phyloP scores from a whole-genome alignment of 768 basidiomycete species.

The Jaapia argillacea region DNA sequence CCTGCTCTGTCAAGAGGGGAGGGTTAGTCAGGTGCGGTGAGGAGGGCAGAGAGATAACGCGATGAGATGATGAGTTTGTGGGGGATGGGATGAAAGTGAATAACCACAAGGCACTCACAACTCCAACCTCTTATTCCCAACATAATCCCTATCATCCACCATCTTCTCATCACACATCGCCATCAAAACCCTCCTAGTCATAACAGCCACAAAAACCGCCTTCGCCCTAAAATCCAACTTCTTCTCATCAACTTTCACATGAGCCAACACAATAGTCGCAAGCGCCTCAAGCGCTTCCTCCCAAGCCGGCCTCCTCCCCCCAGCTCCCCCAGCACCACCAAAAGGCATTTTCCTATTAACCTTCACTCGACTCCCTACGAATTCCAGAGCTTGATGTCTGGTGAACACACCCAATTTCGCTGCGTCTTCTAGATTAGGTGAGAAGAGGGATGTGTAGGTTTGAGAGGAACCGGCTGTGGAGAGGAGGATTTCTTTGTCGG shows the following conservation, averaged over 20 bases:
- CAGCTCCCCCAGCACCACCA: no score
- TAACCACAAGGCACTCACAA: slow-evolving; percentile 74
- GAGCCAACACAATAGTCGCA: slow-evolving; percentile 95
- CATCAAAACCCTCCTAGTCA: slow-evolving; percentile 94
- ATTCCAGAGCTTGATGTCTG: slow-evolving; percentile 88
- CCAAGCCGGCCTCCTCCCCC: slow-evolving; percentile 78
- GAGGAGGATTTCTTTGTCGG: slow-evolving; percentile 95
- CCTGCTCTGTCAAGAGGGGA: slow-evolving; percentile 88
- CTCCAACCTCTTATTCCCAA: slow-evolving; percentile 97
- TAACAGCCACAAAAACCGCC: slow-evolving; percentile 94
- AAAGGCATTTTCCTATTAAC: slow-evolving; percentile 70
- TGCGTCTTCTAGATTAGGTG: slow-evolving; percentile 89
- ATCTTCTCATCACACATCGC: slow-evolving; percentile 94
- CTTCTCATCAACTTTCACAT: slow-evolving; percentile 85
- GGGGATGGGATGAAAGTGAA: no score
- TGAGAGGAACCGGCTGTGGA: slow-evolving; percentile 90
- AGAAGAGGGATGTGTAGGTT: slow-evolving; percentile 76
- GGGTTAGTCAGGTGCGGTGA: slow-evolving; percentile 3
- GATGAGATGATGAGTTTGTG: slow-evolving; percentile 2
- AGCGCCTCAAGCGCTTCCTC: slow-evolving; percentile 95
- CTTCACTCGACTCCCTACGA: slow-evolving; percentile 89
- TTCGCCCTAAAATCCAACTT: slow-evolving; percentile 90
- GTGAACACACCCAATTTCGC: slow-evolving; percentile 89
- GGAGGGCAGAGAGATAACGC: slow-evolving; percentile 3
- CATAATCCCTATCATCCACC: slow-evolving; percentile 98